A percentile compares a stretch with the other conserved stretches of the same genome.
These are phyloP conservation scores for Phytopythium kandeliae DNA, from an alignment of 352 stramenopile species.

Conservation along the genomic window DNA sequence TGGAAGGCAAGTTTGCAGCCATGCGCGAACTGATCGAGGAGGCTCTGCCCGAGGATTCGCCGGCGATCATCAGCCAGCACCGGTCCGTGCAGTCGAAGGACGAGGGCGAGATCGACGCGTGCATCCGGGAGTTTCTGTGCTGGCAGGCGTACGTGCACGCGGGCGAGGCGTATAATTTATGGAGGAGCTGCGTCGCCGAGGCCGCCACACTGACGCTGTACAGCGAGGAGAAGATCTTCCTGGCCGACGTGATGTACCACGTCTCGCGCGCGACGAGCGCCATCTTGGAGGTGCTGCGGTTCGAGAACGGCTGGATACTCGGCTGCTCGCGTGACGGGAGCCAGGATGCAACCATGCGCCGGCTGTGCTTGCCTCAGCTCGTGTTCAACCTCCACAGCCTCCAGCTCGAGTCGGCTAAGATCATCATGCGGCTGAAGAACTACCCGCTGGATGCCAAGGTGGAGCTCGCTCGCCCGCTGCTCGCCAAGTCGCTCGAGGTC, in stretches of 20 bases:
- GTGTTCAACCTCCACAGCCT: conserved; percentile 77
- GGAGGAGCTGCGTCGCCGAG: conserved; percentile 53
- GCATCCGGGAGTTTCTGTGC: conserved; percentile 56
- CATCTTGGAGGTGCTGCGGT: conserved; percentile 71
- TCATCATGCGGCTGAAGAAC: conserved; percentile 58
- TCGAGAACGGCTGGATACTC: conserved; percentile 72
- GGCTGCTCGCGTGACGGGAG: conserved; percentile 36
- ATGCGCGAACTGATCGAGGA: conserved; percentile 56
- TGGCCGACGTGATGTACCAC: conserved; percentile 75
- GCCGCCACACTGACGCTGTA: conserved; percentile 29
- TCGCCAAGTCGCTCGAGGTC: conserved; percentile 73
- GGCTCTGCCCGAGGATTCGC: conserved; percentile 61
- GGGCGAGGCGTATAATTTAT: conserved; percentile 59
- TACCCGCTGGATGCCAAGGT: conserved; percentile 53
- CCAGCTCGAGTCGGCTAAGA: conserved; percentile 69
- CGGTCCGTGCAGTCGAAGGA: conserved; percentile 29
- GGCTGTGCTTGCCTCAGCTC: conserved; percentile 56
- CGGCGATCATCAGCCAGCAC: conserved; percentile 56
- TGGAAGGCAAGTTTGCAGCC: conserved; percentile 60
- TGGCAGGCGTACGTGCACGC: conserved; percentile 73
- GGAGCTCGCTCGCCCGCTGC: conserved; percentile 46
- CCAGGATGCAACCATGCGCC: conserved; percentile 37
- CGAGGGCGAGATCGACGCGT: conserved; percentile 43
- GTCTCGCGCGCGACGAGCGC: conserved; percentile 40
- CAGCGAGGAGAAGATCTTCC: conserved; percentile 71